A percentile compares a stretch with the other conserved stretches of the same genome.
phyloP scores from a whole-genome alignment of 2,329 filamentous ascomycete genomes.

The Aspergillus sp. region DNA sequence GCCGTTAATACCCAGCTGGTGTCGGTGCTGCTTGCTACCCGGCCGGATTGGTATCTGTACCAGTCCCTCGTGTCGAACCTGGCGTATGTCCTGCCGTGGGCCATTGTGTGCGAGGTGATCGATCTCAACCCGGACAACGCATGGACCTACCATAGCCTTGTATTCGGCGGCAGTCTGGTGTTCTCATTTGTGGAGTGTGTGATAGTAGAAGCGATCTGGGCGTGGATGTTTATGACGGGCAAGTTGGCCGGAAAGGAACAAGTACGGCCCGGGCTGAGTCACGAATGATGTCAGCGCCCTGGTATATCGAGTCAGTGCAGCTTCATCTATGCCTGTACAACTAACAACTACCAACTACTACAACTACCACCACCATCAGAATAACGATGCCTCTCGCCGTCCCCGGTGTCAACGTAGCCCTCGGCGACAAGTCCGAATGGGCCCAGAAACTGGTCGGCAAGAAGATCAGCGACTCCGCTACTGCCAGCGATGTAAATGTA shows the following conservation, averaged over 20 bases:
- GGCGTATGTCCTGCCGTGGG: conserved; percentile 61
- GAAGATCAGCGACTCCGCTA: conserved; percentile 32
- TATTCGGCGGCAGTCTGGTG: conserved; percentile 14
- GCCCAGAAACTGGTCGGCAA: conserved; percentile 38
- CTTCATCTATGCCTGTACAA: no score
- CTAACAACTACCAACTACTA: no score
- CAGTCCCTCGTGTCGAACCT: conserved; percentile 60
- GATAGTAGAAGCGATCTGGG: conserved; percentile 5
- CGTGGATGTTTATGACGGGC: conserved; percentile 2
- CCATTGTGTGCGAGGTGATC: conserved; percentile 40
- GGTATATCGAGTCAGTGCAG: no score
- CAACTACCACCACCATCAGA: no score
- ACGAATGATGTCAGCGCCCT: no score
- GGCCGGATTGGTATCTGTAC: conserved; percentile 57
- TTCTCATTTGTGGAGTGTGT: conserved; percentile 13
- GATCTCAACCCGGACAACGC: conserved; percentile 5
- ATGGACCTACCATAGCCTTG: conserved; percentile 14
- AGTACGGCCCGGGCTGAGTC: not conserved
- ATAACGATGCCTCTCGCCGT: conserved; percentile 42
- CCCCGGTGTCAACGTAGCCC: conserved; percentile 30
- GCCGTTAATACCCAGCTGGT: conserved; percentile 55
- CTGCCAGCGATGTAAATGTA: conserved; percentile 27
- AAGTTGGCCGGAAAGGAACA: not conserved
- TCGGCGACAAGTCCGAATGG: conserved; percentile 33
- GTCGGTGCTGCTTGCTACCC: conserved; percentile 54